Conservation (phyloP, 345 rosid genomes). For the Moringa oleifera region DNA sequence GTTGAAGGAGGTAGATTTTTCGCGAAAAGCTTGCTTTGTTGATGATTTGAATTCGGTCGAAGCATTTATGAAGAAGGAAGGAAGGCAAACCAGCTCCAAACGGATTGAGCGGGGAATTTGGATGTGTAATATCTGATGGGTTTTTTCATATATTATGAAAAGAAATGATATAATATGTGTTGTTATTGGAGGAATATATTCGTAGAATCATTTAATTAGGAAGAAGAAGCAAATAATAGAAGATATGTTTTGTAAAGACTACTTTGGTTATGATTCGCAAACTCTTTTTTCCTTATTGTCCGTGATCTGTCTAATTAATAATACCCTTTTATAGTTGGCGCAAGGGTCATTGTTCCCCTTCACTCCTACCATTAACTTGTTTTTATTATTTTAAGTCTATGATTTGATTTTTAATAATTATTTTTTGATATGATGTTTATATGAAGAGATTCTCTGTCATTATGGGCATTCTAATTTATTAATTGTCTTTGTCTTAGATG, state of each 20-base stretch:
- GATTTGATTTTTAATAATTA: too few species aligned
- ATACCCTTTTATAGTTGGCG: slow-evolving; percentile 13
- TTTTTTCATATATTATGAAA: background rate
- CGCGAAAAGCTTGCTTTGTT: too few species aligned
- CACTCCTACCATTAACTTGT: too few species aligned
- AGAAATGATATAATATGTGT: too few species aligned
- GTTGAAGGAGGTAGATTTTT: slow-evolving; percentile 30
- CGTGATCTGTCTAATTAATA: slow-evolving; percentile 19
- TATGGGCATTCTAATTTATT: too few species aligned
- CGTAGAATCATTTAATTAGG: slow-evolving; percentile 14
- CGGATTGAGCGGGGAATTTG: slow-evolving; percentile 51
- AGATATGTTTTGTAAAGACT: too few species aligned
- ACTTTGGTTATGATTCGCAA: too few species aligned
- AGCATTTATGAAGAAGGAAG: slow-evolving; percentile 11
- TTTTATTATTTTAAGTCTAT: slow-evolving; percentile 5
- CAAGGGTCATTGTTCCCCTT: background rate
- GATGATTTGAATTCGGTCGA: too few species aligned
- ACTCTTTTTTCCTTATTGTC: background rate
- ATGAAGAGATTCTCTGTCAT: slow-evolving; percentile 15
- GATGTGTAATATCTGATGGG: slow-evolving; percentile 14
- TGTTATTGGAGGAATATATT: slow-evolving; percentile 7
- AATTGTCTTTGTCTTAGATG: too few species aligned
- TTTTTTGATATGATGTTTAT: background rate
- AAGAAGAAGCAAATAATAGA: slow-evolving; percentile 12
- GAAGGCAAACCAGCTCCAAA: slow-evolving; percentile 45